These are phyloP conservation scores for Pouteria glomerata DNA, from an alignment of 148 eudicot genomes.

Conservation along the genomic window DNA sequence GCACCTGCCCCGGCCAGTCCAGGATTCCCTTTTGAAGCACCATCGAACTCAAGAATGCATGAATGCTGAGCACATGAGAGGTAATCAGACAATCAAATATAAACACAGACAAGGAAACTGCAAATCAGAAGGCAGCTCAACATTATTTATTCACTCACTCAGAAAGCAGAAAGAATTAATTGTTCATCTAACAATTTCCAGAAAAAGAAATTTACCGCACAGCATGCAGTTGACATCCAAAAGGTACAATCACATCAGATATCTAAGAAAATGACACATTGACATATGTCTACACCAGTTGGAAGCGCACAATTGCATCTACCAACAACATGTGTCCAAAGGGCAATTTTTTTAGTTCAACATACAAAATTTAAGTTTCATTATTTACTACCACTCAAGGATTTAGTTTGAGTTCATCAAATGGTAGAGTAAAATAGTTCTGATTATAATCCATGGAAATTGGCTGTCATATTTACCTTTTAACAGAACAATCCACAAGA, in stretches of 20 bases:
- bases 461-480: too few species aligned
- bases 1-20: conserved; percentile 97
- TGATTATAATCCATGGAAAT: too few species aligned
- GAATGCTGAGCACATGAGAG: conserved; percentile 29
- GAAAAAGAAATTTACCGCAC: not conserved
- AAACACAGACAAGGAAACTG: not conserved
- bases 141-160: not conserved
- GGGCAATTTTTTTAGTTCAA: not conserved
- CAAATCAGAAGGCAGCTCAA: not conserved
- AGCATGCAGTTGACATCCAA: not conserved
- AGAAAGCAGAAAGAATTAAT: not conserved
- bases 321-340: not conserved
- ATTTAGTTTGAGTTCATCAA: not conserved
- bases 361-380: too few species aligned
- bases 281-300: not conserved
- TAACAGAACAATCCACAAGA: too few species aligned
- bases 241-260: not conserved
- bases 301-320: not conserved
- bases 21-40: conserved; percentile 96
- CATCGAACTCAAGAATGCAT: conserved; percentile 78
- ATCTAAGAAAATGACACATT: not conserved
- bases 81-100: not conserved
- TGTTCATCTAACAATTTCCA: not conserved
- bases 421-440: too few species aligned
- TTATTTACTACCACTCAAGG: not conserved